A percentile compares a stretch with the other conserved stretches of the same genome.
These are phyloP conservation scores for Cylindrotheca fusiformis DNA, from an alignment of 108 stramenopile species.

Conservation along the genomic window DNA sequence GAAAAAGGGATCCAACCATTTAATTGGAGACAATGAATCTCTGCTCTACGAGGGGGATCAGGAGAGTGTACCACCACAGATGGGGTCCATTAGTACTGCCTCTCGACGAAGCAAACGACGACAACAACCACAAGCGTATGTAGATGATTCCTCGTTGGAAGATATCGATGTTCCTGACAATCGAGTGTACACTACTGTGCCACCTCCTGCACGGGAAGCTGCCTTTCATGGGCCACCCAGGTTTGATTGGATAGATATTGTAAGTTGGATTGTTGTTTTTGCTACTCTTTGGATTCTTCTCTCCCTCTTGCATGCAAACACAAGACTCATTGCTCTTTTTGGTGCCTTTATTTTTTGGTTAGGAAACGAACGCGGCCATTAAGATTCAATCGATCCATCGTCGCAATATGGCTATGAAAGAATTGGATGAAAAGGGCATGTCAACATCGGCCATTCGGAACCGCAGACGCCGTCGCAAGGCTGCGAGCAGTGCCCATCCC, in stretches of 20 bases:
- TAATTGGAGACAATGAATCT: background rate
- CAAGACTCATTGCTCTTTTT: background rate
- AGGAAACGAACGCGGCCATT: slow-evolving; percentile 75
- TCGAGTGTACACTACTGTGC: slow-evolving; percentile 4
- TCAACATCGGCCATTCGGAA: slow-evolving; percentile 69
- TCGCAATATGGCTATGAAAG: slow-evolving; percentile 44
- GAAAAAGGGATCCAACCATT: background rate
- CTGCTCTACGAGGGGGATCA: background rate
- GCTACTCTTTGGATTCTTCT: background rate
- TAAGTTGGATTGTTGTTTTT: slow-evolving; percentile 34
- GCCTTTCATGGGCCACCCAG: slow-evolving; percentile 76
- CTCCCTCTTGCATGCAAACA: background rate
- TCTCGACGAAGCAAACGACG: background rate
- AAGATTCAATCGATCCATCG: slow-evolving; percentile 72
- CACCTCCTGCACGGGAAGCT: slow-evolving; percentile 56
- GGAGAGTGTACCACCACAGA: background rate
- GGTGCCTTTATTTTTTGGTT: background rate
- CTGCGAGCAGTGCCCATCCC: slow-evolving; percentile 15
- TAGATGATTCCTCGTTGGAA: background rate
- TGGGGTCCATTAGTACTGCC: background rate
- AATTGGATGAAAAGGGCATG: slow-evolving; percentile 49
- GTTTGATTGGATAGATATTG: slow-evolving; percentile 92
- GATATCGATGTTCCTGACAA: background rate
- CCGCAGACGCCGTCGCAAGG: slow-evolving; percentile 49
- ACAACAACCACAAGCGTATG: too few species aligned